Percentiles rank a stretch among this genome's conserved stretches.
These are phyloP conservation scores for Atalantia buxifolia DNA, from an alignment of 345 rosid genomes.

Conservation along the genomic window DNA sequence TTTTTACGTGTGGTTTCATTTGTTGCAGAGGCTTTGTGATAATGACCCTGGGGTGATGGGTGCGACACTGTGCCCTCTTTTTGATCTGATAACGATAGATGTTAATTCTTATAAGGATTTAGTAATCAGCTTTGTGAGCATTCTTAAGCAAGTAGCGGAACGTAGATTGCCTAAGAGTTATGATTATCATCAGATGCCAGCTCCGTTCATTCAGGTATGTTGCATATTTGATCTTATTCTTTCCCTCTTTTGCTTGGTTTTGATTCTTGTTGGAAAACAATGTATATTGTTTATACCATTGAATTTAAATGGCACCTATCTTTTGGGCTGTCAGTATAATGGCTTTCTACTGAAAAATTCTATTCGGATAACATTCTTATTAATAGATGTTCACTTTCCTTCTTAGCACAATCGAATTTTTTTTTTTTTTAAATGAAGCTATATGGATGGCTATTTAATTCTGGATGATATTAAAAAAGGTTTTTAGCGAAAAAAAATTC, in stretches of 20 bases:
- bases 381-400: too few relatives aligned
- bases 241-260: not conserved
- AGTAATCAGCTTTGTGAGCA: constrained; percentile 86
- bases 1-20: constrained; percentile 5
- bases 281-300: not conserved
- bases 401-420: too few relatives aligned
- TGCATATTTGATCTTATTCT: constrained; percentile 5
- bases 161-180: constrained; percentile 85
- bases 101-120: constrained; percentile 77
- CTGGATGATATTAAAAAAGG: not conserved
- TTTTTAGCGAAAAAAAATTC: not conserved
- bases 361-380: too few relatives aligned
- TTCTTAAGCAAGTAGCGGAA: constrained; percentile 94
- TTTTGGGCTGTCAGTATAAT: not conserved
- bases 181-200: constrained; percentile 98
- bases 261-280: not conserved
- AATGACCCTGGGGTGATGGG: constrained; percentile 99
- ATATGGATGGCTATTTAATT: not conserved
- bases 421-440: not conserved
- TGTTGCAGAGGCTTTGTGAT: constrained; percentile 72
- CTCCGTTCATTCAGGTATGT: constrained; percentile 92
- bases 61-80: constrained; percentile 91
- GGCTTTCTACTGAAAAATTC: not conserved
- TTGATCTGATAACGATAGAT: constrained; percentile 75
- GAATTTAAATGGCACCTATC: not conserved